Conservation (phyloP, 2,329 filamentous ascomycete genomes). For the Pyrenophora tritici-repentis region DNA sequence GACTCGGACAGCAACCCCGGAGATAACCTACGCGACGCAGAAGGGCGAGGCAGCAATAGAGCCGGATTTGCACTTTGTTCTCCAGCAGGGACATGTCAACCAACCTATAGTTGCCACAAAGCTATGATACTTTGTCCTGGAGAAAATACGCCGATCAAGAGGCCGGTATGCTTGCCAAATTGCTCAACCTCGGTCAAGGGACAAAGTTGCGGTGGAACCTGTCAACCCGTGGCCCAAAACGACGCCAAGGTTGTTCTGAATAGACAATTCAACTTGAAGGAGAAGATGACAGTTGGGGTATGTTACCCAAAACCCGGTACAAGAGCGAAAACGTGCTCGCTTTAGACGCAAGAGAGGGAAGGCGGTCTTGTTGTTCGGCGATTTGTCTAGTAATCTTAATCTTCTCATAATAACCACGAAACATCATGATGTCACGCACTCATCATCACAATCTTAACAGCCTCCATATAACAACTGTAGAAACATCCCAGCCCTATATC, state of each 20-base stretch:
- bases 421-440: too few species aligned
- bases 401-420: too few species aligned
- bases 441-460: slow-evolving; percentile 11
- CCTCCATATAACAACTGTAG: not conserved
- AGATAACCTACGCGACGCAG: slow-evolving; percentile 4
- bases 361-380: too few species aligned
- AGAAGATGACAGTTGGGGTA: too few species aligned
- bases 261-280: not conserved
- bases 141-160: too few species aligned
- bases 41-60: not conserved
- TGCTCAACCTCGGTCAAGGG: not conserved
- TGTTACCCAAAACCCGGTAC: too few species aligned
- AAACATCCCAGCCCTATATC: not conserved
- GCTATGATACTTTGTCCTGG: too few species aligned
- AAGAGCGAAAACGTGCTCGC: too few species aligned
- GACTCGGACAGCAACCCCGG: slow-evolving; percentile 10
- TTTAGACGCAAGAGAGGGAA: too few species aligned
- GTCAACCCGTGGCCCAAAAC: slow-evolving; percentile 1
- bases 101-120: too few species aligned
- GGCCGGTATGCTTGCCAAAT: not conserved
- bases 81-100: too few species aligned
- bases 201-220: slow-evolving; percentile 1
- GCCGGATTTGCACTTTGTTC: not conserved
- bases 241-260: not conserved
- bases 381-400: too few species aligned